Base-by-base conservation (phyloP, 1,284 basidiomycete species). In the Mycena citricolor region DNA sequence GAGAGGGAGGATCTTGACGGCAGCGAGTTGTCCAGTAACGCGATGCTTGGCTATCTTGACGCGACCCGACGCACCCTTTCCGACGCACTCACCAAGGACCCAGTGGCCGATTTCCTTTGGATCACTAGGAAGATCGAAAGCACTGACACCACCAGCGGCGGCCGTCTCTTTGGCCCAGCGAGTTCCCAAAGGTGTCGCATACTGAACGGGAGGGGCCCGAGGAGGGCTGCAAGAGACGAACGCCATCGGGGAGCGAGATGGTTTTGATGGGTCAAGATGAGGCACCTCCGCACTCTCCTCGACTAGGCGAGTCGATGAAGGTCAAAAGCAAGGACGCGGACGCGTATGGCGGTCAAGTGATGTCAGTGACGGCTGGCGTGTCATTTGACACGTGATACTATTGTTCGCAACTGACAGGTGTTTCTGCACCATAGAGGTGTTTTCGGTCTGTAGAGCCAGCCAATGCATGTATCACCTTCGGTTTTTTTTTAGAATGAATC, bases 1-100 rank as follows among this genome's bases (percentile, higher is more conserved):
- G 45, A 95, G 80, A 17, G 95, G 94, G 22, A 99, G 86, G 57
- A 99, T 98, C 72, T 99, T 99, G 67, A 99, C 86, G 1, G 97
- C 97, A 25, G 97, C 97, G 61, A 91, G 86, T 67, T 97, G 88
- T 23, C 90, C 90, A 2, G 95, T 95, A 39, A 79, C 74, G 21
- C 80, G 79, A 64, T 99, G 95, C 56, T 84, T 84, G 16, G 93
- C 97, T 56, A 98, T 89, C 68, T 94, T 94, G 61, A 99, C 95
- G 44, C 94, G 91, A 63, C 92, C 94, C 54, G 87, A 90, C 31
- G 91, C 90, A 35, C 94, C 94, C 68, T 95, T 95, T 3, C 94
- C 94, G 50, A 98, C 88, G 54, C 92, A 94, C 65, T 93, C 88
- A 53, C 94, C 94, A n/a, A 98, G 74, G 55, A 88, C 73, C 86